A percentile compares a stretch with the other conserved stretches of the same genome.
Conservation (phyloP, 1,284 basidiomycete species). For the Sanghuangporus weigelae region DNA sequence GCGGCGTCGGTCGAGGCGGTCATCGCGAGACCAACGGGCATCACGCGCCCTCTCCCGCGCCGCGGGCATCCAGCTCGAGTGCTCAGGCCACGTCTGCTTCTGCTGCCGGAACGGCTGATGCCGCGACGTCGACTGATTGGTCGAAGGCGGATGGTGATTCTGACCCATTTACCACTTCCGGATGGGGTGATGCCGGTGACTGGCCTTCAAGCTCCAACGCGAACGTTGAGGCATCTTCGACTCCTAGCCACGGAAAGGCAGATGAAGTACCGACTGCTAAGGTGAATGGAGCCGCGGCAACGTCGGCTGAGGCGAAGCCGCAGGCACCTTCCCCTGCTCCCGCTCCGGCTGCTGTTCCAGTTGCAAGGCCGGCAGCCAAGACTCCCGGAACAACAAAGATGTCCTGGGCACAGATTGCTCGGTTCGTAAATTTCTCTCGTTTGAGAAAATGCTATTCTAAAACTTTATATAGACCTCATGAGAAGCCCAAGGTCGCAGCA, state of each 20-base stretch:
- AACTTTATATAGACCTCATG: conserved; percentile 38
- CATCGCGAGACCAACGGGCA: conserved; percentile 51
- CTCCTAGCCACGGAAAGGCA: not conserved
- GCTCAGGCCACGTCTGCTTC: conserved; percentile 20
- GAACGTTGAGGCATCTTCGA: not conserved
- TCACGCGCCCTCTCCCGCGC: conserved; percentile 21
- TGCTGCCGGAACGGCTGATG: conserved; percentile 1
- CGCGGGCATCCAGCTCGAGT: conserved; percentile 20
- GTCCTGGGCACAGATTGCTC: conserved; percentile 77
- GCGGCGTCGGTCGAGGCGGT: conserved; percentile 47
- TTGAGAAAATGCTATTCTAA: not conserved
- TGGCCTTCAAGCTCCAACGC: not conserved
- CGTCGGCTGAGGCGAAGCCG: conserved; percentile 27
- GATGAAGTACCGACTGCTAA: conserved; percentile 19
- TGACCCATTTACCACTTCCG: conserved; percentile 17
- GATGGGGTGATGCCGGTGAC: conserved; percentile 12
- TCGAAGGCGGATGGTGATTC: conserved; percentile 16
- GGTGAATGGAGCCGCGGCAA: conserved; percentile 30
- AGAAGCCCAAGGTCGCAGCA: conserved; percentile 40
- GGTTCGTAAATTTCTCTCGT: conserved; percentile 36
- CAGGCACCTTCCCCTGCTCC: conserved; percentile 20
- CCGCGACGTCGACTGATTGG: conserved; percentile 15
- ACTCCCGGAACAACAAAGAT: conserved; percentile 42
- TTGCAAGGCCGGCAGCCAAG: not conserved
- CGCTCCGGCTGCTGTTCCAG: conserved; percentile 42